Evolutionary conservation across 176 grass and related monocot species (phyloP).

Genomic region (Melocanna baccifera): DNA sequence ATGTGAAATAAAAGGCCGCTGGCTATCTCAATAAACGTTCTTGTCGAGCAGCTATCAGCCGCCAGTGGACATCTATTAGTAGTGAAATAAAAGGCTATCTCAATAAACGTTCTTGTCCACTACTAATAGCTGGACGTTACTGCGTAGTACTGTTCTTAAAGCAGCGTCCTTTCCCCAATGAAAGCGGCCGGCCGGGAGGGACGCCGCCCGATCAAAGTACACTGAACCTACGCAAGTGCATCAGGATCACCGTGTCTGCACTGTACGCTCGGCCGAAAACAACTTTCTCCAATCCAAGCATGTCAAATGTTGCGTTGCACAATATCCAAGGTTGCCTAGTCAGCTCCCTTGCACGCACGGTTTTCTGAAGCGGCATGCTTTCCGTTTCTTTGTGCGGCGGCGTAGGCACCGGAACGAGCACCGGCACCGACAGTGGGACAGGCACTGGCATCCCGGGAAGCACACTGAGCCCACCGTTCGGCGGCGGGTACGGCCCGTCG

Average conservation of each 20-base stretch:
- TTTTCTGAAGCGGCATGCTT: neutral
- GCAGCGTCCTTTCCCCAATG: neutral
- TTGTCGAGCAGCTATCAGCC: no score
- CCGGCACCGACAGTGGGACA: neutral
- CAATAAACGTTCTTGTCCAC: no score
- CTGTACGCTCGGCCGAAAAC: neutral
- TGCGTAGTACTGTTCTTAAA: slow-evolving; percentile 7
- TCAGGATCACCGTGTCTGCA: neutral
- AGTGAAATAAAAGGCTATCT: no score
- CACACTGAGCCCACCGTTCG: slow-evolving; percentile 41
- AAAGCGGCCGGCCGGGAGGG: neutral
- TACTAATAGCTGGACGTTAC: neutral
- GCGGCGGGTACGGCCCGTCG: slow-evolving; percentile 41
- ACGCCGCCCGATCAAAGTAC: neutral
- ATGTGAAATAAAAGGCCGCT: no score
- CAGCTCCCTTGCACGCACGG: neutral
- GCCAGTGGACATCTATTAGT: no score
- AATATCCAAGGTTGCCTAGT: neutral
- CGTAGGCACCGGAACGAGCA: neutral
- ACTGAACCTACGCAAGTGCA: neutral
- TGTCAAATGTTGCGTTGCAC: neutral
- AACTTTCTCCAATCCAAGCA: neutral
- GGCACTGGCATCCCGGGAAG: slow-evolving; percentile 15
- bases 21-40: no score
- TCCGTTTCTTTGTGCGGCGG: neutral